These are phyloP conservation scores for Plasmodium cynomolgi DNA, from an alignment of 169 alveolate genomes.

Conservation along the genomic window DNA sequence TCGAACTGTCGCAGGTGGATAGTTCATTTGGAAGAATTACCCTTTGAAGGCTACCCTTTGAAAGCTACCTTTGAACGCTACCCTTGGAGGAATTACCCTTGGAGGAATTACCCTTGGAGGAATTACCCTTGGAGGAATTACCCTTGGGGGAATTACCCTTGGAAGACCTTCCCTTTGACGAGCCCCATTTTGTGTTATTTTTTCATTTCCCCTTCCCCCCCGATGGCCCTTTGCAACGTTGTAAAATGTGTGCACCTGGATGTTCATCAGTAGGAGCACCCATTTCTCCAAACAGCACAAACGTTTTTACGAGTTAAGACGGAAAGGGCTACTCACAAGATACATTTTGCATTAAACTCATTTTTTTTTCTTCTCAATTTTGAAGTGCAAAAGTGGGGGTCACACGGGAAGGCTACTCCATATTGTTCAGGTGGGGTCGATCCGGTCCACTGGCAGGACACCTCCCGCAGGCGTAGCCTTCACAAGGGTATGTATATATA, in stretches of 20 bases:
- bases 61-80: too few relatives aligned
- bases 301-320: background rate
- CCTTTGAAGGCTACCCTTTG: background rate
- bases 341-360: background rate
- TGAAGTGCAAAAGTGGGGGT: background rate
- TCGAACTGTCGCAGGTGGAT: background rate
- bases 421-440: background rate
- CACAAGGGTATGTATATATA: background rate
- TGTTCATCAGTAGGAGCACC: background rate
- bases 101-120: too few relatives aligned
- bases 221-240: background rate
- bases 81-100: too few relatives aligned
- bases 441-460: background rate
- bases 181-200: background rate
- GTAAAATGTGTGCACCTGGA: background rate
- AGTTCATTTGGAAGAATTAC: background rate
- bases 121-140: too few relatives aligned
- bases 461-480: background rate
- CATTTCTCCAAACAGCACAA: background rate
- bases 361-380: background rate
- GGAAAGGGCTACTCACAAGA: background rate
- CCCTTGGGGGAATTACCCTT: background rate
- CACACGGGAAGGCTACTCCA: background rate
- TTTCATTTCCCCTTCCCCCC: background rate
- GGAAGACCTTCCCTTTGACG: background rate